phyloP scores from a whole-genome alignment of 495 filamentous ascomycete species.

The Patellaria atrata region DNA sequence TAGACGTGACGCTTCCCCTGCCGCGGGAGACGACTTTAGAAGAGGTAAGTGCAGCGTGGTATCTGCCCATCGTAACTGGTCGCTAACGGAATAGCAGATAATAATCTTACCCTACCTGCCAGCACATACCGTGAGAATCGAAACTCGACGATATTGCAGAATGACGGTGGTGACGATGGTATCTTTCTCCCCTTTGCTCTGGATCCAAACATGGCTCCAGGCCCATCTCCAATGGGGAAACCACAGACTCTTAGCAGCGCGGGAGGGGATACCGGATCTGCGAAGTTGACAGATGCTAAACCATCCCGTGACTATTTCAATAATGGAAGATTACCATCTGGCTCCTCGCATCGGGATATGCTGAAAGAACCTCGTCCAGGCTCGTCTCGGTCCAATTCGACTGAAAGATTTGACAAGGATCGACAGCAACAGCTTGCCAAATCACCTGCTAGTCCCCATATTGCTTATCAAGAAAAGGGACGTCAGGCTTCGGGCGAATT shows the following conservation, averaged over 20 bases:
- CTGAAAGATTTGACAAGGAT: constrained; percentile 20
- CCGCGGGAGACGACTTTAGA: constrained; percentile 20
- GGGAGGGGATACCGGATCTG: constrained; percentile 2
- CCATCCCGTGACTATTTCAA: constrained; percentile 25
- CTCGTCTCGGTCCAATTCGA: constrained; percentile 44
- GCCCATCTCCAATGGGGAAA: constrained; percentile 33
- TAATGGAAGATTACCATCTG: constrained; percentile 2
- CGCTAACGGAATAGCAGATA: constrained; percentile 28
- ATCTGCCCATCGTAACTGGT: background rate
- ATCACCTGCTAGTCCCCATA: constrained; percentile 60
- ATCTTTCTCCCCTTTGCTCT: constrained; percentile 86
- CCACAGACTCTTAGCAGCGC: constrained; percentile 10
- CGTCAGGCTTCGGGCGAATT: constrained; percentile 37
- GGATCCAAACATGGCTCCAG: constrained; percentile 60
- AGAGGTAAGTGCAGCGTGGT: constrained; percentile 21
- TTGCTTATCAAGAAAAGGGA: constrained; percentile 79
- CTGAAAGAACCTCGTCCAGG: constrained; percentile 25
- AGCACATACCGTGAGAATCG: constrained; percentile 67
- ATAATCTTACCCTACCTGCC: constrained; percentile 54
- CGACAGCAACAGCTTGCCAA: constrained; percentile 24
- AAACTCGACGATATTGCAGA: constrained; percentile 43
- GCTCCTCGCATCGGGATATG: constrained; percentile 18
- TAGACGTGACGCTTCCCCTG: constrained; percentile 25
- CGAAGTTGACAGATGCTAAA: constrained; percentile 6
- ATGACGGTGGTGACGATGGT: constrained; percentile 52